A percentile compares a stretch with the other conserved stretches of the same genome.
Evolutionary conservation across 2,329 filamentous ascomycete species (phyloP).

Genomic region (Cadophora gregata): DNA sequence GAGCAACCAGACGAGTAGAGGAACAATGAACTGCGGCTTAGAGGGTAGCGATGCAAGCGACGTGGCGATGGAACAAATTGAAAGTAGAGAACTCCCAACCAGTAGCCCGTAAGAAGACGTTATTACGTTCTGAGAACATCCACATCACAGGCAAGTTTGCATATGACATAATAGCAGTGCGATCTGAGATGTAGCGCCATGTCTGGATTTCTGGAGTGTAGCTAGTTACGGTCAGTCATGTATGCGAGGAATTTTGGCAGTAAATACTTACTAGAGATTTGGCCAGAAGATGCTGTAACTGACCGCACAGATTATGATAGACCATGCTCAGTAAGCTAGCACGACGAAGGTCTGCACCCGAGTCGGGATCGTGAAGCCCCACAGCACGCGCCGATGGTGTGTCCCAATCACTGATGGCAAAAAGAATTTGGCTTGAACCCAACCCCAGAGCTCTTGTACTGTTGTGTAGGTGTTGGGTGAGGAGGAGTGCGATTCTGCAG

Average conservation of each 20-base stretch:
- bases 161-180: conserved; percentile 68
- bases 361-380: background rate
- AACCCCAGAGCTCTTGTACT: background rate
- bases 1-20: conserved; percentile 60
- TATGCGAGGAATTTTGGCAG: background rate
- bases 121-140: conserved; percentile 72
- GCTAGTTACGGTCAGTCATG: background rate
- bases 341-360: background rate
- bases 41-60: conserved; percentile 65
- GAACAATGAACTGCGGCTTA: conserved; percentile 68
- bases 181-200: conserved; percentile 64
- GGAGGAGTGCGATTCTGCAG: background rate
- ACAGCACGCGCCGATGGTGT: background rate
- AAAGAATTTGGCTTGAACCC: background rate
- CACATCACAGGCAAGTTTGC: conserved; percentile 69
- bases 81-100: conserved; percentile 73
- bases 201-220: conserved; percentile 49
- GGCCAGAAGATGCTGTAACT: background rate
- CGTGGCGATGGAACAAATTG: conserved; percentile 71
- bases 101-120: conserved; percentile 68
- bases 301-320: background rate
- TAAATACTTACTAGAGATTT: background rate
- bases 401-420: background rate
- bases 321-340: background rate
- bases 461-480: background rate